Evolutionary conservation across 2,329 filamentous ascomycete species (phyloP).

Genomic region (Ceratocystis alfenasii): DNA sequence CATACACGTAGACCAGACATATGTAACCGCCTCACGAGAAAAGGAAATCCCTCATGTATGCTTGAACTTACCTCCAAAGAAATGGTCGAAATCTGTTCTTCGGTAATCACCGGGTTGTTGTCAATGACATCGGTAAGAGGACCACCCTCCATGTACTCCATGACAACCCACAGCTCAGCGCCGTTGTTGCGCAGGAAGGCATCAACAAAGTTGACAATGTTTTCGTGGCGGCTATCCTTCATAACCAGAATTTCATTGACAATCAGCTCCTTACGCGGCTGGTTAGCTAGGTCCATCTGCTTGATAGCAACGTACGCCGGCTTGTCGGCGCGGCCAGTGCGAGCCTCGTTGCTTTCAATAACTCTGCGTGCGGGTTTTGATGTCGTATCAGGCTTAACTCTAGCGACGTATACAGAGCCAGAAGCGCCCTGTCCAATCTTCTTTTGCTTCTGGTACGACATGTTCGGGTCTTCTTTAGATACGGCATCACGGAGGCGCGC

Average conservation of each 20-base stretch:
- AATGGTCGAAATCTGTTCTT: conserved; percentile 96
- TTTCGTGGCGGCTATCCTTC: conserved; percentile 96
- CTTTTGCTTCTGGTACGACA: conserved; percentile 98
- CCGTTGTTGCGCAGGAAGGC: conserved; percentile 92
- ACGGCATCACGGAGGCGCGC: conserved; percentile 86
- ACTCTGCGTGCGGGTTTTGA: conserved; percentile 69
- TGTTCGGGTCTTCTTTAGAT: conserved; percentile 84
- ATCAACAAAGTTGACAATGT: conserved; percentile 98
- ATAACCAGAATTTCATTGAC: conserved; percentile 99
- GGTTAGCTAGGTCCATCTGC: conserved; percentile 97
- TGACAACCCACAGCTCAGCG: conserved; percentile 95
- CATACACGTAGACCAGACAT: conserved; percentile 22
- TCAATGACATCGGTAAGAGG: conserved; percentile 97
- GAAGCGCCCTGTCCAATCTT: conserved; percentile 98
- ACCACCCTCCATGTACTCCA: conserved; percentile 99
- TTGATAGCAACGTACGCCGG: conserved; percentile 88
- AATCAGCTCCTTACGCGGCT: conserved; percentile 94
- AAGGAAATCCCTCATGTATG: neutral
- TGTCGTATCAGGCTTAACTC: conserved; percentile 78
- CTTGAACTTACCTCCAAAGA: conserved; percentile 66
- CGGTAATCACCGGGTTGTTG: conserved; percentile 85
- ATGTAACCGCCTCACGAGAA: neutral
- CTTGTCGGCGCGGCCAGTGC: conserved; percentile 28
- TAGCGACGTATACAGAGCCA: conserved; percentile 93
- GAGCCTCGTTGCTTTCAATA: conserved; percentile 63